Evolutionary conservation across 2,329 filamentous ascomycete species (phyloP), one percentile per base, ranked within the genome.

Genomic region (Beauveria australis): DNA sequence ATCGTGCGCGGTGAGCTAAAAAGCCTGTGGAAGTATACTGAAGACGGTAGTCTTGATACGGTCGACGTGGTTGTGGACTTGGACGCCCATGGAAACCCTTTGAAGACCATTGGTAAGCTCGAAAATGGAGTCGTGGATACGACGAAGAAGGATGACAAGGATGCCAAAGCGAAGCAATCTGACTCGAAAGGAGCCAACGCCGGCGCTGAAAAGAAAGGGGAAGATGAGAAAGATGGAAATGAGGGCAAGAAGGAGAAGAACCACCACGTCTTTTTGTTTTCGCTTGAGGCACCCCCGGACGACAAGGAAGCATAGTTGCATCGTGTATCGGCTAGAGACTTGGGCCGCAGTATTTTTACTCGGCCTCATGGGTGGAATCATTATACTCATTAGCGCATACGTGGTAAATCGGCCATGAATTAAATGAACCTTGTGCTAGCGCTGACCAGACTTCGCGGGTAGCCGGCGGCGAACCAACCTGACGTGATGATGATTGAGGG

Each of bases 11-110:
- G 91, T 2, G 92, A 97, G 69, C 64, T 93, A 2, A 78, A 77
- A 55, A 74, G 86, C 47, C 88, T 97, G 83, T 95, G 89, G 88
- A 78, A 78, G 3, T 97, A 92, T 69, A 92, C 86, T 0, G 93
- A 97, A 71, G 84, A 87, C 64, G 82, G 81, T 3, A 81, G 75
- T 60, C 71, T 85, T 3, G 83, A 85, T 64, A 79, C 74, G 0
- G 68, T 75, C 46, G 82, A 85, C 52, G 77, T 82, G 1, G 74
- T 85, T 1, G 81, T 85, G 2, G 80, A 84, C 60, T 70, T 84
- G 1, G 81, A 82, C 51, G 74, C 69, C 0, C 64, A 81, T 6
- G 81, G 81, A 0, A 77, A 77, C 33, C 72, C 76, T 0, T 67
- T 81, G 30, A 75, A 76, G 66, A 70, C 72, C 61, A 64, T 76